phyloP scores from a whole-genome alignment of 768 basidiomycete genomes.

The Termitomyces sp. region DNA sequence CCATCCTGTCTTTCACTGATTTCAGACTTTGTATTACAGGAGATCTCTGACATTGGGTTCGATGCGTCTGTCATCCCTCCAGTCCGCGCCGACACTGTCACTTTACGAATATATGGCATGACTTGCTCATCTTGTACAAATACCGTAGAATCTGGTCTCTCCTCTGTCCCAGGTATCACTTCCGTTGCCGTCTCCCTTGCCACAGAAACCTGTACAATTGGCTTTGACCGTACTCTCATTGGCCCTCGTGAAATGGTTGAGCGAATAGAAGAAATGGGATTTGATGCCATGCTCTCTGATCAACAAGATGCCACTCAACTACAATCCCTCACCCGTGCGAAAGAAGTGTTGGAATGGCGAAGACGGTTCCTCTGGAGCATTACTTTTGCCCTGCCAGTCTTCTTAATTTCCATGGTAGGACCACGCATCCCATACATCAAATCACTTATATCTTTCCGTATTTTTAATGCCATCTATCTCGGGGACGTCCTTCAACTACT shows the following conservation, averaged over 20 bases:
- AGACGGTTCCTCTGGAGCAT: conserved; percentile 69
- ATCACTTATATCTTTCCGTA: conserved; percentile 39
- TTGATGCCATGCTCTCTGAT: conserved; percentile 82
- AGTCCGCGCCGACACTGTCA: conserved; percentile 58
- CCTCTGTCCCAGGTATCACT: conserved; percentile 65
- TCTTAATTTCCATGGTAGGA: conserved; percentile 85
- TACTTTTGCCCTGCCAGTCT: conserved; percentile 87
- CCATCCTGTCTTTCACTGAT: neutral
- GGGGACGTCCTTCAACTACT: conserved; percentile 72
- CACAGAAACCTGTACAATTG: conserved; percentile 68
- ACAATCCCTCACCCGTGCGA: conserved; percentile 78
- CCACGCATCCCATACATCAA: conserved; percentile 60
- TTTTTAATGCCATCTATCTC: conserved; percentile 70
- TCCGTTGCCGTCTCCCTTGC: conserved; percentile 70
- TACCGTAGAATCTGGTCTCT: conserved; percentile 68
- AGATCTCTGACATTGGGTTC: conserved; percentile 91
- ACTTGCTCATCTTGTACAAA: conserved; percentile 80
- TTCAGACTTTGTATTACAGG: conserved; percentile 37
- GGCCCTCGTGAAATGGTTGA: conserved; percentile 88
- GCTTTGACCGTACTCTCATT: conserved; percentile 68
- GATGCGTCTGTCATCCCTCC: conserved; percentile 77
- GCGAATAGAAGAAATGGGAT: conserved; percentile 82
- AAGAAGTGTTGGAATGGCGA: conserved; percentile 91
- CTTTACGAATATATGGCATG: conserved; percentile 87
- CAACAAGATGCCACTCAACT: conserved; percentile 80